Evolutionary conservation across 306 rosid genomes (phyloP).

Genomic region (Vigna hirtella): DNA sequence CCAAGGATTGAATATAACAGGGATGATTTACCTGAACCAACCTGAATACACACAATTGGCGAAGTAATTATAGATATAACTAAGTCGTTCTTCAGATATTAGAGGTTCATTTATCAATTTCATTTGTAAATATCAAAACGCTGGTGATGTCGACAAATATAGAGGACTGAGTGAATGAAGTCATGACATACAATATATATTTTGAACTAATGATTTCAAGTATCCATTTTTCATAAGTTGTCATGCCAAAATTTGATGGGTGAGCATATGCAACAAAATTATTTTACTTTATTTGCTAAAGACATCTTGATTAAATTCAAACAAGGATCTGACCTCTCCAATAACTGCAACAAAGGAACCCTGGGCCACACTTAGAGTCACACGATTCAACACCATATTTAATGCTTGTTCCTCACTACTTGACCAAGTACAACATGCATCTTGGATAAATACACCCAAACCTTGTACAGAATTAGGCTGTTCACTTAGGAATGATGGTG

Average conservation of each 20-base stretch:
- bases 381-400: conserved; percentile 64
- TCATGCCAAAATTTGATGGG: neutral
- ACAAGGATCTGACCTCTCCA: conserved; percentile 78
- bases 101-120: conserved; percentile 35
- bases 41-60: conserved; percentile 64
- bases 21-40: conserved; percentile 98
- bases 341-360: conserved; percentile 83
- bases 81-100: neutral
- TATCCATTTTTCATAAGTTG: neutral
- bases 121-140: conserved; percentile 8
- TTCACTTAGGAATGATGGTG: conserved; percentile 46
- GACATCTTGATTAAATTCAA: conserved; percentile 29
- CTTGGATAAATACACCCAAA: conserved; percentile 60
- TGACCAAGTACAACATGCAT: conserved; percentile 88
- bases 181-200: neutral
- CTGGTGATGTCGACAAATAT: conserved; percentile 18
- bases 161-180: conserved; percentile 30
- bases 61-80: conserved; percentile 37
- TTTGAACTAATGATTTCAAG: conserved; percentile 31
- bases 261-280: conserved; percentile 23
- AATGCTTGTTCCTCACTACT: conserved; percentile 66
- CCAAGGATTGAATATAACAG: conserved; percentile 78
- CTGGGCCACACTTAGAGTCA: conserved; percentile 65
- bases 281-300: conserved; percentile 32
- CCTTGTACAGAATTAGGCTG: conserved; percentile 56